Evolutionary conservation across 2,329 filamentous ascomycete species (phyloP).

Genomic region (Apiospora saccharicola): DNA sequence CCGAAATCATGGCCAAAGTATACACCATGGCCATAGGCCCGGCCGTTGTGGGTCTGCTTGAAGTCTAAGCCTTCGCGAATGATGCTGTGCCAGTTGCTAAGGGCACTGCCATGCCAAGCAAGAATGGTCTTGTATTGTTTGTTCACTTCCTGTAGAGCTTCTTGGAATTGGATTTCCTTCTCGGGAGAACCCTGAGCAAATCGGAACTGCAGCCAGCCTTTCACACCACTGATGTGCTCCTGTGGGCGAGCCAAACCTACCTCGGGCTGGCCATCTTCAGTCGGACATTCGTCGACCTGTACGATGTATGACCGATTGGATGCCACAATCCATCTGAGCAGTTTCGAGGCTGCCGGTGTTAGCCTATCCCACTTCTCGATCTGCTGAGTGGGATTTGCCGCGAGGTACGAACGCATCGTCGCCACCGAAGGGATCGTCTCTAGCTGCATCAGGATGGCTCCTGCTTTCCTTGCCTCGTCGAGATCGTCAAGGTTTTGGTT

Average conservation of each 20-base stretch:
- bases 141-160: slow-evolving; percentile 61
- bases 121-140: slow-evolving; percentile 68
- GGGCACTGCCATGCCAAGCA: slow-evolving; percentile 82
- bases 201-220: slow-evolving; percentile 79
- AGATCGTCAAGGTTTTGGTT: slow-evolving; percentile 66
- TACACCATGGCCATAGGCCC: slow-evolving; percentile 79
- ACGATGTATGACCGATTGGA: slow-evolving; percentile 89
- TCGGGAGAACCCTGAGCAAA: slow-evolving; percentile 90
- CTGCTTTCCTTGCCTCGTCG: slow-evolving; percentile 51
- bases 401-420: slow-evolving; percentile 61
- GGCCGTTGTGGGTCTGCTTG: slow-evolving; percentile 66
- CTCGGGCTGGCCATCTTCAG: slow-evolving; percentile 32
- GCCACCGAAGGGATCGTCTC: slow-evolving; percentile 67
- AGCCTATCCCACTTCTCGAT: slow-evolving; percentile 62
- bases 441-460: slow-evolving; percentile 60
- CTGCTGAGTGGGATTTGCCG: slow-evolving; percentile 44
- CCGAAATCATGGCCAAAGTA: slow-evolving; percentile 74
- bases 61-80: slow-evolving; percentile 84
- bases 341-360: slow-evolving; percentile 68
- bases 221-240: slow-evolving; percentile 69
- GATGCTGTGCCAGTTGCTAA: slow-evolving; percentile 90
- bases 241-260: slow-evolving; percentile 37
- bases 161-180: slow-evolving; percentile 79
- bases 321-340: slow-evolving; percentile 87
- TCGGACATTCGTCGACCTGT: slow-evolving; percentile 64